Conservation (phyloP, 1,284 basidiomycete genomes). For the Cutaneotrichosporon spelunceum region DNA sequence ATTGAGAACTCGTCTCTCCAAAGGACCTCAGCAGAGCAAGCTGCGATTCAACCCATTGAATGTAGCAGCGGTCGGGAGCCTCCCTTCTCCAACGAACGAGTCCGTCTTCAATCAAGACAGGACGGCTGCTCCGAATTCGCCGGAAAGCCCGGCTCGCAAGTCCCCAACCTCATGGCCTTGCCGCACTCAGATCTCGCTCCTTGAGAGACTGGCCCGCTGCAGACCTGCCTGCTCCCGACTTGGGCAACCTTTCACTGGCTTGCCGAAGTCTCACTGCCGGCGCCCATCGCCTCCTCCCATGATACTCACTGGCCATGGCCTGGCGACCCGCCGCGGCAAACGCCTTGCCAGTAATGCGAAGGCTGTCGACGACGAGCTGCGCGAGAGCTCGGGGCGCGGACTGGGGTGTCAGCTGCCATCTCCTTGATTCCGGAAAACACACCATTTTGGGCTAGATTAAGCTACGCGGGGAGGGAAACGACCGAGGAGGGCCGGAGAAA, state of each 20-base stretch:
- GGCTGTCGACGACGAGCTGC: conserved; percentile 37
- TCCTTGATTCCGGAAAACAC: neutral
- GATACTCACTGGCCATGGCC: conserved; percentile 79
- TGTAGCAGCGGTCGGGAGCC: no score
- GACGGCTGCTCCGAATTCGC: no score
- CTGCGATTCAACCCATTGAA: no score
- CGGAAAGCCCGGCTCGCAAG: no score
- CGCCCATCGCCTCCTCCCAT: neutral
- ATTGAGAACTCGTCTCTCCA: no score
- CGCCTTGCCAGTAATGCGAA: conserved; percentile 71
- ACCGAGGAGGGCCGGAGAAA: neutral
- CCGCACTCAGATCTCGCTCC: no score
- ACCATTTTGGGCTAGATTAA: conserved; percentile 9
- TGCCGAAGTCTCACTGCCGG: neutral
- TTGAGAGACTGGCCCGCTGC: no score
- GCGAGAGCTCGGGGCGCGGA: conserved; percentile 40
- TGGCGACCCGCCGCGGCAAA: conserved; percentile 86
- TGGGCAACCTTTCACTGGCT: neutral
- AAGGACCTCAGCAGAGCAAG: no score
- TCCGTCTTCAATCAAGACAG: no score
- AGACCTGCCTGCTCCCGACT: neutral
- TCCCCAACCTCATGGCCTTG: no score
- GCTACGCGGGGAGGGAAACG: neutral
- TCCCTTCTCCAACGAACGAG: no score
- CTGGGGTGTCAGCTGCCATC: conserved; percentile 20